Conservation (phyloP, 768 basidiomycete species). For the Mycena vulgaris region DNA sequence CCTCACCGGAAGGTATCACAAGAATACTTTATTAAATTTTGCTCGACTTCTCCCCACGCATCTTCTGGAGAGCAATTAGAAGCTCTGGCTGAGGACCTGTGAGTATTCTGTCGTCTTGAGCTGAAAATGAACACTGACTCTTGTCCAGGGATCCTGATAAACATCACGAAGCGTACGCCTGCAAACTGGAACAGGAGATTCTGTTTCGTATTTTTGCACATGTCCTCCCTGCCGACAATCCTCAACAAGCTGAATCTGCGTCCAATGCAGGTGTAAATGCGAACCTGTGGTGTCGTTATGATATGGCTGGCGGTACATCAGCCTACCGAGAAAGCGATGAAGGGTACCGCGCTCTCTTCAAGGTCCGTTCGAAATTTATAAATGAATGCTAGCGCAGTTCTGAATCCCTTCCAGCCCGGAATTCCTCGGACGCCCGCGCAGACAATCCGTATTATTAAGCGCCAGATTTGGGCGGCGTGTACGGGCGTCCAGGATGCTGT, state of each 20-base stretch:
- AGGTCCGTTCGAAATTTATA: background rate
- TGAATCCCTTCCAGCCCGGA: background rate
- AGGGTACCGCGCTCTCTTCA: slow-evolving; percentile 13
- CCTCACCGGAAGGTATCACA: slow-evolving; percentile 46
- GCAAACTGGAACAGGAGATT: slow-evolving; percentile 43
- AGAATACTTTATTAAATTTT: slow-evolving; percentile 52
- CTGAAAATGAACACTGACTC: too few relatives aligned
- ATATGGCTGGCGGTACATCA: slow-evolving; percentile 42
- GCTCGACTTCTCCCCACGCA: slow-evolving; percentile 51
- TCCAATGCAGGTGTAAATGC: slow-evolving; percentile 44
- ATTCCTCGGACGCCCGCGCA: background rate
- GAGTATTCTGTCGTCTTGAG: too few relatives aligned
- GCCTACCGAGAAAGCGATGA: slow-evolving; percentile 39
- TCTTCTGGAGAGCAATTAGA: slow-evolving; percentile 48
- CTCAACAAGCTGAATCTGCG: slow-evolving; percentile 48
- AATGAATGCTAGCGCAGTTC: background rate
- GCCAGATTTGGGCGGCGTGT: slow-evolving; percentile 35
- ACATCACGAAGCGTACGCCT: slow-evolving; percentile 45
- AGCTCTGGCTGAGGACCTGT: slow-evolving; percentile 42
- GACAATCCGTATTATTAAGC: background rate
- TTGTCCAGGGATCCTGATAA: background rate
- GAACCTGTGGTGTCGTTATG: slow-evolving; percentile 45
- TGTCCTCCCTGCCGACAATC: slow-evolving; percentile 51
- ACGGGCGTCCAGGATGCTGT: slow-evolving; percentile 29
- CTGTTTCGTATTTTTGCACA: slow-evolving; percentile 45